These are phyloP conservation scores for Cyberlindnera mycetangii DNA, from an alignment of 805 yeast genomes.

Conservation along the genomic window DNA sequence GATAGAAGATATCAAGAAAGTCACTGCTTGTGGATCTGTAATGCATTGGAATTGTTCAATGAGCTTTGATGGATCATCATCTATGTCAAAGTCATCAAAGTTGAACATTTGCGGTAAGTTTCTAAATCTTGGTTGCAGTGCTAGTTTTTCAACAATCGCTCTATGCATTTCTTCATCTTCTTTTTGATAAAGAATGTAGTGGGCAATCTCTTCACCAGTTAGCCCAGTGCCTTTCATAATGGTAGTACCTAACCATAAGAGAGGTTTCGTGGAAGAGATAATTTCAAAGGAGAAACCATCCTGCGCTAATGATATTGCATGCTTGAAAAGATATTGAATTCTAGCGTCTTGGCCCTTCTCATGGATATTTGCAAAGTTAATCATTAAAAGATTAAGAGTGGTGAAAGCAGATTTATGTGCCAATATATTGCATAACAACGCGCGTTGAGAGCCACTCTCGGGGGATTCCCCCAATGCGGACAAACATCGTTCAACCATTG, in stretches of 20 bases:
- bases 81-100: background rate
- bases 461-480: conserved; percentile 1
- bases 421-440: background rate
- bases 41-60: background rate
- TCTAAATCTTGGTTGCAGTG: background rate
- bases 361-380: background rate
- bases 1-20: background rate
- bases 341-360: background rate
- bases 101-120: background rate
- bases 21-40: background rate
- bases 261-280: background rate
- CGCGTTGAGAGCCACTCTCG: conserved; percentile 5
- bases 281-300: background rate
- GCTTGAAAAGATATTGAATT: background rate
- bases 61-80: background rate
- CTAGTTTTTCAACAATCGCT: background rate
- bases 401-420: conserved; percentile 3
- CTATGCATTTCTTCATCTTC: conserved; percentile 1
- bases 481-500: background rate
- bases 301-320: background rate
- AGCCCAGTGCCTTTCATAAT: conserved; percentile 1
- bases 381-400: background rate
- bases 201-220: background rate
- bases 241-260: conserved; percentile 4
- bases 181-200: background rate